Conservation (phyloP, 352 stramenopile species). For the Phytophthora hibernalis region DNA sequence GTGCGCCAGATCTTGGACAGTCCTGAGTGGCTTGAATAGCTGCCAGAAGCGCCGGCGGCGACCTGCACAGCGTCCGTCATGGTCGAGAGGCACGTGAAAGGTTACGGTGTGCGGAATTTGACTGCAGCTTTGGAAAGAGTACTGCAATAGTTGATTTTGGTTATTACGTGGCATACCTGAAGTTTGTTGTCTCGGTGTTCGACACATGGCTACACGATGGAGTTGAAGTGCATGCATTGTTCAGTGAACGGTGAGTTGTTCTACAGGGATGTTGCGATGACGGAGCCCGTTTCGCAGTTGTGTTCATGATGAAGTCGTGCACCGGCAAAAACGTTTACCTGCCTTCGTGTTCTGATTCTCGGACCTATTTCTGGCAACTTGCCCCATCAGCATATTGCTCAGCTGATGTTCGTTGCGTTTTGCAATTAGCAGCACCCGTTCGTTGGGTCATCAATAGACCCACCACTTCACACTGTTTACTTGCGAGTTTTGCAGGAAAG, state of each 20-base stretch:
- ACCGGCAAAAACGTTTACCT: neutral
- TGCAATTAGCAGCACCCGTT: neutral
- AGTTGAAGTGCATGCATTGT: no score
- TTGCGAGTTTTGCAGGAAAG: neutral
- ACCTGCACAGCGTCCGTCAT: slow-evolving; percentile 22
- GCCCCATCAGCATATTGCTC: no score
- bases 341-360: slow-evolving; percentile 2
- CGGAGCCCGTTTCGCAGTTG: neutral
- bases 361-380: slow-evolving; percentile 1
- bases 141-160: slow-evolving; percentile 4
- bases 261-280: no score
- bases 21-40: slow-evolving; percentile 70
- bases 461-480: neutral
- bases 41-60: slow-evolving; percentile 27
- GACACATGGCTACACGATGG: slow-evolving; percentile 19
- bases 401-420: neutral
- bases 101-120: slow-evolving; percentile 30
- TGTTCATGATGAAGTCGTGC: neutral
- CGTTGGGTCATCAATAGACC: neutral
- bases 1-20: slow-evolving; percentile 86
- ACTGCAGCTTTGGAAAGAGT: slow-evolving; percentile 22
- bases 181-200: slow-evolving; percentile 3
- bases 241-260: no score
- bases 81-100: slow-evolving; percentile 4
- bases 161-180: neutral